Evolutionary conservation across 139 green algal species (phyloP).

Genomic region (Volvox africanus): DNA sequence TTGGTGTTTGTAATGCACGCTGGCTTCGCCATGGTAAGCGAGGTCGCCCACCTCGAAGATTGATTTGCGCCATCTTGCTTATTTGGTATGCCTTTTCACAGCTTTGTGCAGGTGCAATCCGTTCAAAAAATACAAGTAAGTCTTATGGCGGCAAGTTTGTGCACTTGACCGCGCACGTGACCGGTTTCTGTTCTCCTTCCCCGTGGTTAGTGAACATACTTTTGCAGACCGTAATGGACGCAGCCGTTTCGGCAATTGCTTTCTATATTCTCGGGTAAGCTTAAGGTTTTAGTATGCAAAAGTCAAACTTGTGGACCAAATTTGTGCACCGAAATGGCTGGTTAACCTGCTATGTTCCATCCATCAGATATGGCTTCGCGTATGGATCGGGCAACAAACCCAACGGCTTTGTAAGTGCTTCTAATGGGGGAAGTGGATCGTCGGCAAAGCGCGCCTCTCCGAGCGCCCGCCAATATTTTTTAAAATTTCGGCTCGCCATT

Average conservation of each 20-base stretch:
- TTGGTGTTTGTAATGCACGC: constrained; percentile 90
- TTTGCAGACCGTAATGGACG: constrained; percentile 90
- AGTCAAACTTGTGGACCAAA: too few relatives aligned
- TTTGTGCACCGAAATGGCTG: too few relatives aligned
- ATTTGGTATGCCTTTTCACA: constrained; percentile 34
- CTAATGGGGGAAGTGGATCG: too few relatives aligned
- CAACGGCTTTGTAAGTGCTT: constrained; percentile 61
- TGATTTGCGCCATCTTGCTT: neutral
- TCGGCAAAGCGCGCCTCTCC: too few relatives aligned
- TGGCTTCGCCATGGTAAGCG: constrained; percentile 88
- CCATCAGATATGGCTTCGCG: constrained; percentile 73
- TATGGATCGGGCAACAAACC: constrained; percentile 58
- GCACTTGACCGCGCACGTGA: neutral
- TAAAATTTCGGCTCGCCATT: too few relatives aligned
- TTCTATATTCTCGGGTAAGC: constrained; percentile 76
- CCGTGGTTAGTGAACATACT: constrained; percentile 86
- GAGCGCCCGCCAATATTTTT: too few relatives aligned
- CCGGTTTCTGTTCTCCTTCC: neutral
- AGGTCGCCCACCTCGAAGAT: neutral
- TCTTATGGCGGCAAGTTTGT: neutral
- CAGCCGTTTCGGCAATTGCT: constrained; percentile 73
- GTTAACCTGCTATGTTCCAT: too few relatives aligned
- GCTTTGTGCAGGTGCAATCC: constrained; percentile 88
- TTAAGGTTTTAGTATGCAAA: neutral
- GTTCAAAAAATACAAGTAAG: constrained; percentile 86